A percentile compares a stretch with the other conserved stretches of the same genome.
These are phyloP conservation scores for Torulaspora franciscae DNA, from an alignment of 805 yeast species.

Conservation along the genomic window DNA sequence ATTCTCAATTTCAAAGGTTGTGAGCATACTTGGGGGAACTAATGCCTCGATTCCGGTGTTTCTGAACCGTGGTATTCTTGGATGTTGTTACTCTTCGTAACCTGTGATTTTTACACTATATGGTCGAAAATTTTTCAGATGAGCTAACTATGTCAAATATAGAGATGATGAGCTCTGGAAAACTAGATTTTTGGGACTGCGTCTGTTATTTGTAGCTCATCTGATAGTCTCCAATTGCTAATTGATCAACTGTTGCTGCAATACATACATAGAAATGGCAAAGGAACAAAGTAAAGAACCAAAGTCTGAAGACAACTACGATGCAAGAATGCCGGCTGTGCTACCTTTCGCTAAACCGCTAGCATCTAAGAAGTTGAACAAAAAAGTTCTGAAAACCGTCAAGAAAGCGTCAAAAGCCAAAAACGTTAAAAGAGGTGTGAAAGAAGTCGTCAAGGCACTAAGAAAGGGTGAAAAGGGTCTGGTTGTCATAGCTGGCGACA, in stretches of 20 bases:
- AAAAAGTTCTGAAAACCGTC: conserved; percentile 90
- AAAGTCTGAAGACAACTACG: conserved; percentile 73
- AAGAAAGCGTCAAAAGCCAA: conserved; percentile 98
- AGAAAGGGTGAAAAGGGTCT: conserved; percentile 98
- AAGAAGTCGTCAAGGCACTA: conserved; percentile 95
- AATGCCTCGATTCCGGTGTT: neutral
- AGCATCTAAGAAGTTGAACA: conserved; percentile 93
- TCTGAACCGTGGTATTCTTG: neutral
- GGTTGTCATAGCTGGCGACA: conserved; percentile 95
- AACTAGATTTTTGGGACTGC: neutral
- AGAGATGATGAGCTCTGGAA: conserved; percentile 2
- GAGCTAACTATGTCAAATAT: neutral
- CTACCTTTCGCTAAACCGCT: conserved; percentile 91
- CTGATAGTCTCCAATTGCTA: neutral
- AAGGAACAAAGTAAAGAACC: conserved; percentile 16
- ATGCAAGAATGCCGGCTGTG: conserved; percentile 81
- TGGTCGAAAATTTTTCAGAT: conserved; percentile 5
- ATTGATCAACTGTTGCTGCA: neutral
- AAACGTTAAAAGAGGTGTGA: conserved; percentile 97
- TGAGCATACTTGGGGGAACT: no score
- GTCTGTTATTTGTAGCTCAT: neutral
- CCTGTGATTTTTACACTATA: neutral
- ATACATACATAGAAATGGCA: conserved; percentile 5
- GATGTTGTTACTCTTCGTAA: neutral
- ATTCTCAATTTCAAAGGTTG: no score